These are phyloP conservation scores for Haplographium delicatum DNA, from an alignment of 495 filamentous ascomycete genomes.

Conservation along the genomic window DNA sequence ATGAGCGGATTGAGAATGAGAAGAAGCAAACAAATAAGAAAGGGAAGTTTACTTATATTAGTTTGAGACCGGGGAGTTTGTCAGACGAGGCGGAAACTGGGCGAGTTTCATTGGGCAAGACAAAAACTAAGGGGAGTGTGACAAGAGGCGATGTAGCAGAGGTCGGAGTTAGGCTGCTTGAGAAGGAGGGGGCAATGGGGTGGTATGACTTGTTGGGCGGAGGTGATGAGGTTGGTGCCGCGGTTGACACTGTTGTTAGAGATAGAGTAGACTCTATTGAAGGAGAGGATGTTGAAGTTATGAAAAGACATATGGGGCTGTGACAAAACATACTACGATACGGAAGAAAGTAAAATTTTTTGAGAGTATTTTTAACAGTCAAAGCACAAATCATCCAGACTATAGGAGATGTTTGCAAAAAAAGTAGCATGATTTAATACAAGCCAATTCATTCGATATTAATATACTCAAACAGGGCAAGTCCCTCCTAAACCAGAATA, in stretches of 20 bases:
- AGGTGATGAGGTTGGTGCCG: conserved; percentile 52
- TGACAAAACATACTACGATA: no score
- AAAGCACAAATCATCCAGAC: no score
- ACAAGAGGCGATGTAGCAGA: conserved; percentile 66
- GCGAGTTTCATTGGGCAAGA: conserved; percentile 59
- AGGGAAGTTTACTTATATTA: conserved; percentile 59
- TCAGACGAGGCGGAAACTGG: conserved; percentile 53
- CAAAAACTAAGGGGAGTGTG: conserved; percentile 40
- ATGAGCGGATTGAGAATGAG: no score
- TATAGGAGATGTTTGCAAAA: no score
- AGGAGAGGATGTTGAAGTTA: conserved; percentile 54
- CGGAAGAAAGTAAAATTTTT: no score
- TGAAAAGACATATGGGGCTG: conserved; percentile 14
- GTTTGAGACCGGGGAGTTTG: conserved; percentile 62
- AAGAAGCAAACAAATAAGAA: no score
- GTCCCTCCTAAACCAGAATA: no score
- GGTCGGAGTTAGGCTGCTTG: conserved; percentile 60
- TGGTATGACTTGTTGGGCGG: conserved; percentile 47
- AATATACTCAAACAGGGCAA: no score
- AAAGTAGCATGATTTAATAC: no score
- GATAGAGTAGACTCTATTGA: conserved; percentile 61
- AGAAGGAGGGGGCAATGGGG: conserved; percentile 39
- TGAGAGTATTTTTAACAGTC: no score
- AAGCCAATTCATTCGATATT: no score
- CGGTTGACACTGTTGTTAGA: conserved; percentile 57